Conservation (phyloP, 306 rosid genomes). For the Senna siamea region DNA sequence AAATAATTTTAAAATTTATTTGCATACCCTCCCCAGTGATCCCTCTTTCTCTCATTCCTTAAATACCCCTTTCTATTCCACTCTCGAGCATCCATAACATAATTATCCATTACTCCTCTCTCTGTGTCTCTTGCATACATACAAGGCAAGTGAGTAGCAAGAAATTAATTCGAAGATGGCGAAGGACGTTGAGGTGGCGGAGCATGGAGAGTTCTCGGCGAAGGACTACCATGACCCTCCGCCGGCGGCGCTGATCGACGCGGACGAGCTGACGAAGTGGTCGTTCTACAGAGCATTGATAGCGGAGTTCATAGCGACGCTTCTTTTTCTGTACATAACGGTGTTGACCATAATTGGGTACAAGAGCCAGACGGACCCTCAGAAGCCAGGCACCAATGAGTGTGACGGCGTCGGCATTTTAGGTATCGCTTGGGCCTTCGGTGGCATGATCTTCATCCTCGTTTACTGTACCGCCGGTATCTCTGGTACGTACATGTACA, state of each 20-base stretch:
- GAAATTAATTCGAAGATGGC: too few relatives aligned
- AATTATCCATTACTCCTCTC: background rate
- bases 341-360: constrained; percentile 85
- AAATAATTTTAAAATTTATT: constrained; percentile 30
- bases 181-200: constrained; percentile 76
- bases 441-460: constrained; percentile 98
- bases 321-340: constrained; percentile 85
- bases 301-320: constrained; percentile 91
- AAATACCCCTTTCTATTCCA: constrained; percentile 55
- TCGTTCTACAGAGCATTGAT: constrained; percentile 81
- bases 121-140: background rate
- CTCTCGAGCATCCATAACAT: constrained; percentile 11
- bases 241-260: constrained; percentile 78
- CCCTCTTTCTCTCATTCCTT: constrained; percentile 44
- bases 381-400: background rate
- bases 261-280: constrained; percentile 76
- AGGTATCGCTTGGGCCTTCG: constrained; percentile 97
- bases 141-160: too few relatives aligned
- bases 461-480: constrained; percentile 98
- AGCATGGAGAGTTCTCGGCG: constrained; percentile 65
- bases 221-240: constrained; percentile 95
- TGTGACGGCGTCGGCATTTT: constrained; percentile 84
- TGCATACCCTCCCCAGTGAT: background rate
- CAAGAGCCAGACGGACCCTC: constrained; percentile 34
- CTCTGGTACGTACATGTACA: too few relatives aligned